Evolutionary conservation across 2,329 filamentous ascomycete species (phyloP), one percentile per base, ranked within the genome.

Genomic region (Trichoderma gracile): DNA sequence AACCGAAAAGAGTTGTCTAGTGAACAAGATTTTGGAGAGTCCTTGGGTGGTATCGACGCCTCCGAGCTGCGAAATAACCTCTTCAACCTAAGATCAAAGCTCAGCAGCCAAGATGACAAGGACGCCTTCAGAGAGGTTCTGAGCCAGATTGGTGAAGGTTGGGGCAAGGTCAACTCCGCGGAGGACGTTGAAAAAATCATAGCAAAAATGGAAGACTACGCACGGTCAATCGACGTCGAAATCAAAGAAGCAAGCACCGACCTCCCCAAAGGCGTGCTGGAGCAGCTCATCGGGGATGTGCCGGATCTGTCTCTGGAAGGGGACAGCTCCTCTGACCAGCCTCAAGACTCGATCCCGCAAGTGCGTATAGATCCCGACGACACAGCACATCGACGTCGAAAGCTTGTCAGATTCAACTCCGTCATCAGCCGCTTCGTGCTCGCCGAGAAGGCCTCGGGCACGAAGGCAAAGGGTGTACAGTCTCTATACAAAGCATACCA

Each of bases 401-500:
- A 78, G 66, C 68, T 80, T 7, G 56, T 70, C n/a, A 75, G 72
- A 30, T 69, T 80, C 30, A 80, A 80, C 64, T 49, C 68, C 0
- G 63, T 69, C 3, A 65, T 80, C 5, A 67, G 69, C 0, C 71
- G 71, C 9, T 62, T 62, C 27, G 71, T 74, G 12, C 69, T 69
- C 10, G 71, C 71, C 27, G 69, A 77, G n/a, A 70, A 72, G 21
- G 69, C 69, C 8, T 40, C 68, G 7, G 71, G 70, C 7, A 56
- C 76, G 9, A 73, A 71, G n/a, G 69, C 70, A 42, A 78, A 74
- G 67, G 76, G 75, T 3, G 74, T 81, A 21, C 73, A 72, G 27
- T 72, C 74, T 1, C 74, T 79, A 5, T 87, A 84, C 79, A 81
- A 79, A 66, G 75, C 76, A 12, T 87, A 87, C 69, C 78, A 79